Percentiles rank a stretch among this genome's conserved stretches.
Conservation (phyloP, 1,284 basidiomycete species). For the Ustilago loliicola region DNA sequence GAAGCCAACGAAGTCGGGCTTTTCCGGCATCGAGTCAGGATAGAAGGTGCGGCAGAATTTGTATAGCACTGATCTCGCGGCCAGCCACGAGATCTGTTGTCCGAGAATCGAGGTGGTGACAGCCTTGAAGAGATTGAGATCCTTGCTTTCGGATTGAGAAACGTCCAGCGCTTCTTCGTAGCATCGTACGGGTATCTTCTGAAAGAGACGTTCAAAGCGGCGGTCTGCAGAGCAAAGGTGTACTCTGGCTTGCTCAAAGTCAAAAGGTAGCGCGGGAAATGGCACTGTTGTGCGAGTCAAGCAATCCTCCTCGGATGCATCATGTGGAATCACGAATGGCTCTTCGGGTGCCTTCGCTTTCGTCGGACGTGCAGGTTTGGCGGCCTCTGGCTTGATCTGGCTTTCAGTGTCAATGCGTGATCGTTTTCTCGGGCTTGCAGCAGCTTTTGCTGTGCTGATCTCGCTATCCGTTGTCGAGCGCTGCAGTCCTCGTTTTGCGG, state of each 20-base stretch:
- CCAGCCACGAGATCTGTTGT: conserved; percentile 92
- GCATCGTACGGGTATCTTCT: conserved; percentile 78
- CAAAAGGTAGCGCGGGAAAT: conserved; percentile 76
- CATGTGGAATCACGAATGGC: conserved; percentile 41
- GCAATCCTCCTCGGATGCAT: conserved; percentile 49
- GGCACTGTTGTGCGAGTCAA: conserved; percentile 49
- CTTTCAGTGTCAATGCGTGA: neutral
- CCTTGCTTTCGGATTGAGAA: conserved; percentile 71
- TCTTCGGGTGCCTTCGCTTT: conserved; percentile 39
- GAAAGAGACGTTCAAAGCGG: conserved; percentile 81
- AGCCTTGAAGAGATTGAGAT: conserved; percentile 67
- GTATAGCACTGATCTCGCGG: conserved; percentile 86
- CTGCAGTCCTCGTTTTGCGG: conserved; percentile 18
- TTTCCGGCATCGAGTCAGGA: conserved; percentile 55
- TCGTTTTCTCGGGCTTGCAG: conserved; percentile 8
- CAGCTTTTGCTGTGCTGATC: conserved; percentile 2
- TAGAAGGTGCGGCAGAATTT: conserved; percentile 76
- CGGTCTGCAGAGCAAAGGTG: conserved; percentile 80
- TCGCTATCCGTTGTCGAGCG: conserved; percentile 44
- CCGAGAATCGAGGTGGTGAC: conserved; percentile 80
- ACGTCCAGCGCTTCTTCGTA: conserved; percentile 74
- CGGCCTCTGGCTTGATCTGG: neutral
- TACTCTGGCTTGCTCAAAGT: conserved; percentile 79
- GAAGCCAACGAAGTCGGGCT: conserved; percentile 58
- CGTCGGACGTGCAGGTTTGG: conserved; percentile 6